These are phyloP conservation scores for Aspergillus texensis DNA, from an alignment of 2,329 filamentous ascomycete species.

Conservation along the genomic window DNA sequence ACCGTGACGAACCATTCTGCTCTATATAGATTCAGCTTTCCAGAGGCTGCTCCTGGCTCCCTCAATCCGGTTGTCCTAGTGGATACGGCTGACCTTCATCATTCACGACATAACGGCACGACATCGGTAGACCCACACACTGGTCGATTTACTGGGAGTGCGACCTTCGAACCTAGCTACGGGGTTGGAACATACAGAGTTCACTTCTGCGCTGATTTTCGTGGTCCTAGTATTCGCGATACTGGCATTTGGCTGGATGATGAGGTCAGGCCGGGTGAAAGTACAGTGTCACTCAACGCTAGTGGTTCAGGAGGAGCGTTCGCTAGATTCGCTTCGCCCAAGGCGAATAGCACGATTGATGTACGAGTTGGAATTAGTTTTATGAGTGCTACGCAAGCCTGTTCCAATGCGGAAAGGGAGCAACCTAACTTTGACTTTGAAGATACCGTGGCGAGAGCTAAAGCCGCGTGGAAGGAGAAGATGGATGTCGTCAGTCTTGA, in stretches of 20 bases:
- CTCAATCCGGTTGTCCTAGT: background rate
- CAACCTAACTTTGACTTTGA: constrained; percentile 69
- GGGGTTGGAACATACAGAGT: constrained; percentile 62
- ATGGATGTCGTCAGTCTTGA: constrained; percentile 61
- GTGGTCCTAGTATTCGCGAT: constrained; percentile 59
- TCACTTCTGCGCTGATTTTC: constrained; percentile 70
- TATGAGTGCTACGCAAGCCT: constrained; percentile 67
- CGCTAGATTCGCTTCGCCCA: constrained; percentile 59
- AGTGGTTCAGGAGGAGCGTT: constrained; percentile 61
- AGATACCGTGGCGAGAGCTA: constrained; percentile 54
- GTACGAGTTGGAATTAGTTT: constrained; percentile 71
- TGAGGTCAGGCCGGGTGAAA: constrained; percentile 52
- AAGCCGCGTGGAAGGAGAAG: constrained; percentile 63
- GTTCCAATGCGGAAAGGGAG: constrained; percentile 67
- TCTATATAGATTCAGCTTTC: background rate
- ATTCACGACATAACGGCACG: background rate
- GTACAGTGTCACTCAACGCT: constrained; percentile 49
- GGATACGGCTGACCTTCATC: background rate
- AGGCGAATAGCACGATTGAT: constrained; percentile 53
- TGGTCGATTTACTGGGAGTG: constrained; percentile 66
- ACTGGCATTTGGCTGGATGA: constrained; percentile 65
- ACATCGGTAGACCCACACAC: constrained; percentile 1
- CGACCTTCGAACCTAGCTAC: constrained; percentile 66
- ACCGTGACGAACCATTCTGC: background rate
- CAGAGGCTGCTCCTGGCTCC: background rate